phyloP scores from a whole-genome alignment of 202 grass and related monocot species.

The Carex arenaria region DNA sequence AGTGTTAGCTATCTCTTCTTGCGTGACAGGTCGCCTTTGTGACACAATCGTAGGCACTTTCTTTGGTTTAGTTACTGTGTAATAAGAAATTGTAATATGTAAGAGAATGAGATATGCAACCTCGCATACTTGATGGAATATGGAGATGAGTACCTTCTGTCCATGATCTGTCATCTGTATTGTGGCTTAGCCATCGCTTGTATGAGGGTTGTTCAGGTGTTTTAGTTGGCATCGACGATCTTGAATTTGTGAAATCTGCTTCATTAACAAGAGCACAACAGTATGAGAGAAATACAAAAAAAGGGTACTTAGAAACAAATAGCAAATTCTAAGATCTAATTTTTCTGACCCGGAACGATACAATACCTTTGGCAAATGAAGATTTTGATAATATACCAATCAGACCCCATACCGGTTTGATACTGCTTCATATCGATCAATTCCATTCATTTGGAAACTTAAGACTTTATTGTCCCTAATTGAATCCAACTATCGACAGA shows the following conservation, averaged over 20 bases:
- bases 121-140: neutral
- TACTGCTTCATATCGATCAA: neutral
- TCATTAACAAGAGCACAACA: neutral
- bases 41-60: constrained; percentile 49
- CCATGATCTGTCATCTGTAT: neutral
- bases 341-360: neutral
- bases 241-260: constrained; percentile 5
- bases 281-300: neutral
- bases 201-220: constrained; percentile 11
- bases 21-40: constrained; percentile 60
- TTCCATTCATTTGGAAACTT: neutral
- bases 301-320: neutral
- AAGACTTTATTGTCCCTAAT: neutral
- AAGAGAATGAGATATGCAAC: constrained; percentile 22
- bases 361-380: neutral
- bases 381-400: neutral
- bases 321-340: neutral
- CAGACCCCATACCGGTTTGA: neutral
- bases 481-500: neutral
- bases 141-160: neutral
- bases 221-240: neutral
- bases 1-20: constrained; percentile 56
- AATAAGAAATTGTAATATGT: constrained; percentile 11
- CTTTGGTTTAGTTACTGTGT: constrained; percentile 36
- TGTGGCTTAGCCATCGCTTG: constrained; percentile 18